A percentile compares a stretch with the other conserved stretches of the same genome.
These are phyloP conservation scores for Sanghuangporus weigelae DNA, from an alignment of 1,284 basidiomycete genomes.

Conservation along the genomic window DNA sequence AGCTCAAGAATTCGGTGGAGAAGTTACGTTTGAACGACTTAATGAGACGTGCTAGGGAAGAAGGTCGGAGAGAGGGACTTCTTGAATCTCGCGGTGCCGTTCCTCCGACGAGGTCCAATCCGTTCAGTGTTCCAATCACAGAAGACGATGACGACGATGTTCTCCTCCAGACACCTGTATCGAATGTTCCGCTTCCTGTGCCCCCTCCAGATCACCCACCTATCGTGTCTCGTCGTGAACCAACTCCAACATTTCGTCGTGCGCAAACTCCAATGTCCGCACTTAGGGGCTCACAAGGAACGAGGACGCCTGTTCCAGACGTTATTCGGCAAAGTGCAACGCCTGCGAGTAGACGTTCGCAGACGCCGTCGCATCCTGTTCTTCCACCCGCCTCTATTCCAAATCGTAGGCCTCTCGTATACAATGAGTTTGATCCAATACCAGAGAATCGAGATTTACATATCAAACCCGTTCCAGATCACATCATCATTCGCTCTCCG, in stretches of 20 bases:
- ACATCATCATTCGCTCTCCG: slow-evolving; percentile 18
- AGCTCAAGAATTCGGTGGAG: slow-evolving; percentile 42
- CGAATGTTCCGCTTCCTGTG: slow-evolving; percentile 1
- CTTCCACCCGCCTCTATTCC: background rate
- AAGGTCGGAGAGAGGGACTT: slow-evolving; percentile 48
- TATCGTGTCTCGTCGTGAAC: background rate
- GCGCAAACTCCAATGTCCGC: background rate
- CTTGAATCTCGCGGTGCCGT: slow-evolving; percentile 22
- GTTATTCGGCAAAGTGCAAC: background rate
- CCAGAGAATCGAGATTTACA: background rate
- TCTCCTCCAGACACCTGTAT: background rate
- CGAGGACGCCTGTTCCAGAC: background rate
- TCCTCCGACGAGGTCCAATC: background rate
- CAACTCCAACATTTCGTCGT: background rate
- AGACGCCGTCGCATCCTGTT: background rate
- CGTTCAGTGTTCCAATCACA: background rate
- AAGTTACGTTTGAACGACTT: slow-evolving; percentile 42
- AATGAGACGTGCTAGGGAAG: slow-evolving; percentile 44
- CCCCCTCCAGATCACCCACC: slow-evolving; percentile 9
- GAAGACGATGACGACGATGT: slow-evolving; percentile 9
- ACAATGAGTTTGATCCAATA: background rate
- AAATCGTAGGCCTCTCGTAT: background rate
- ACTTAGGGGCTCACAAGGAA: background rate
- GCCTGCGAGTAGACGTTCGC: background rate
- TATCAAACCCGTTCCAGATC: slow-evolving; percentile 7